Conservation (phyloP, 768 basidiomycete genomes). For the Tulasnella sp. region DNA sequence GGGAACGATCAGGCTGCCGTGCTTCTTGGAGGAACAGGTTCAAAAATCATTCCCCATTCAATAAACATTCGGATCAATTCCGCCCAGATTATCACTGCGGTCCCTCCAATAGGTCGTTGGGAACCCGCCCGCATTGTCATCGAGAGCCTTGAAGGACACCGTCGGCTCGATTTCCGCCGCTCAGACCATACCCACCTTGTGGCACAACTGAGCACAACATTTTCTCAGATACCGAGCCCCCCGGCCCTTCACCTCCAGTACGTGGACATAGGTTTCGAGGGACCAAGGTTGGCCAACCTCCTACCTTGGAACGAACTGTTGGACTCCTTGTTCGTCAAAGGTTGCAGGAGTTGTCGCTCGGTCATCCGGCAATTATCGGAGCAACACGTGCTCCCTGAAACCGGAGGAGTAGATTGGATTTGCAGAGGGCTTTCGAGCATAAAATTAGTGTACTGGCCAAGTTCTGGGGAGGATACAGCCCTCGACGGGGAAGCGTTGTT, state of each 20-base stretch:
- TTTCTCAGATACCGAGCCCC: not conserved
- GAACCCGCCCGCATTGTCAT: no score
- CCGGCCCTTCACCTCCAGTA: not conserved
- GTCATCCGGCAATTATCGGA: not conserved
- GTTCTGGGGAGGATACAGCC: not conserved
- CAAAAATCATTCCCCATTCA: no score
- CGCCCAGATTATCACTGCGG: not conserved
- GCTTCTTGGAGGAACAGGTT: not conserved
- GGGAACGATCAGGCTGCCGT: not conserved
- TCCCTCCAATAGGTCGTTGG: no score
- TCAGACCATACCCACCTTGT: not conserved
- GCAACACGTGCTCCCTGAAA: not conserved
- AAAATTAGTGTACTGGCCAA: not conserved
- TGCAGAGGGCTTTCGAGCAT: not conserved
- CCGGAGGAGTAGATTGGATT: not conserved
- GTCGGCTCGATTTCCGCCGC: not conserved
- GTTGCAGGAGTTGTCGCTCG: not conserved
- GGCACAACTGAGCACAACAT: not conserved
- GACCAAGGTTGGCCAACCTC: not conserved
- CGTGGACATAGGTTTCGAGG: not conserved
- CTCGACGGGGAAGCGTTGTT: not conserved
- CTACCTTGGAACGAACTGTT: not conserved
- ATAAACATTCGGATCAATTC: not conserved
- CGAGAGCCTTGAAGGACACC: not conserved
- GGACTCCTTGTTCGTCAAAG: not conserved